phyloP scores from a whole-genome alignment of 83 land plant genomes.

The Picea mariana region DNA sequence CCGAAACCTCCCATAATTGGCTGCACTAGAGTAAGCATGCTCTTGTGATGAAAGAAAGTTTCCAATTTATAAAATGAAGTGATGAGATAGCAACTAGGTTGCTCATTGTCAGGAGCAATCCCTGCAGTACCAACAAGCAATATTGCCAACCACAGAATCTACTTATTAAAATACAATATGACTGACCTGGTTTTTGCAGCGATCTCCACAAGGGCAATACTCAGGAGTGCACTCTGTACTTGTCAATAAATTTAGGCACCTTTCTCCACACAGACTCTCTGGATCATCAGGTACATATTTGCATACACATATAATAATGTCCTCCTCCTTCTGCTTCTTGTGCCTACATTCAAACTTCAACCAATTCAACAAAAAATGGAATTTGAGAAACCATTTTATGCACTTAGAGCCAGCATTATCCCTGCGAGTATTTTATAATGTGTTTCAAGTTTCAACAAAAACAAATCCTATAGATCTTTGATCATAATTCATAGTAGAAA shows the following conservation, averaged over 20 bases:
- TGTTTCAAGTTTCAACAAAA: too few relatives aligned
- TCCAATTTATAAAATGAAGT: too few relatives aligned
- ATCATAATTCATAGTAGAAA: too few relatives aligned
- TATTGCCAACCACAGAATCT: too few relatives aligned
- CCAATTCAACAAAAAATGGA: background rate
- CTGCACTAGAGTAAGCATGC: too few relatives aligned
- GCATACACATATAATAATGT: conserved; percentile 69
- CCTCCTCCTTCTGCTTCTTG: conserved; percentile 76
- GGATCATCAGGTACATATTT: conserved; percentile 34
- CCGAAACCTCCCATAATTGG: too few relatives aligned
- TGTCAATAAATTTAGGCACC: conserved; percentile 73
- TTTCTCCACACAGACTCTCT: conserved; percentile 77
- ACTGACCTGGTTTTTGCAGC: conserved; percentile 77
- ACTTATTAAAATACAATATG: too few relatives aligned
- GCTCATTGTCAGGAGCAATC: background rate
- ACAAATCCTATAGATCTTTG: too few relatives aligned
- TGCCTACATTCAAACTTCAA: conserved; percentile 40
- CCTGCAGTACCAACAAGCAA: too few relatives aligned
- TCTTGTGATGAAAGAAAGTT: too few relatives aligned
- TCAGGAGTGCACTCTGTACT: conserved; percentile 82
- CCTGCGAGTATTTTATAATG: too few relatives aligned
- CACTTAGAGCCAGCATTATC: background rate
- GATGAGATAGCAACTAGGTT: too few relatives aligned
- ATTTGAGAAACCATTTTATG: background rate
- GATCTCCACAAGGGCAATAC: conserved; percentile 63